These are phyloP conservation scores for Microdochium paspali DNA, from an alignment of 2,329 filamentous ascomycete species.

Conservation along the genomic window DNA sequence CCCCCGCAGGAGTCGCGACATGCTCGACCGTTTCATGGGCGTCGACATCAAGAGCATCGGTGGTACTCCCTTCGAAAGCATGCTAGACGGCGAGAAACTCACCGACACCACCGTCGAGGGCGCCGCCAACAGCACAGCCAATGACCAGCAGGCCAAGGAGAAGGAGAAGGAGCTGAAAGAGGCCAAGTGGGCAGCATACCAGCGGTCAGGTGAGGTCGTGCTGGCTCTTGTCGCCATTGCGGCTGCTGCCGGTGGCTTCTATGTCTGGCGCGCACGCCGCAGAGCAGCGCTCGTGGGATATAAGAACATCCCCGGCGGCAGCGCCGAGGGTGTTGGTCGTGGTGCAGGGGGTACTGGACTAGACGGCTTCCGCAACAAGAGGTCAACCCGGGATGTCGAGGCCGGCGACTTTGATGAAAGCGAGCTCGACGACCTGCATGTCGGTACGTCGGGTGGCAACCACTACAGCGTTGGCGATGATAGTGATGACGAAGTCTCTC, in stretches of 20 bases:
- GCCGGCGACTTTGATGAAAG: conserved; percentile 58
- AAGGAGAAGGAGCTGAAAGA: conserved; percentile 65
- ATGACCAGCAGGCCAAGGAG: conserved; percentile 58
- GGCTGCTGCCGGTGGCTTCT: conserved; percentile 66
- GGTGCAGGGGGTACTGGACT: conserved; percentile 20
- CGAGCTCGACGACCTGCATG: conserved; percentile 52
- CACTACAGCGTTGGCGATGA: conserved; percentile 49
- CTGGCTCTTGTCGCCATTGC: conserved; percentile 72
- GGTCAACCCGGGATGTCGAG: conserved; percentile 43
- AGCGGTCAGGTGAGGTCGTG: conserved; percentile 76
- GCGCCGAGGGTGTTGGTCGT: conserved; percentile 22
- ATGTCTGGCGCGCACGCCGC: conserved; percentile 53
- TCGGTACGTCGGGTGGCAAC: conserved; percentile 35
- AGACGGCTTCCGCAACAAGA: conserved; percentile 37
- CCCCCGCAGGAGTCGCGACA: conserved; percentile 77
- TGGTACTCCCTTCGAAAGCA: conserved; percentile 66
- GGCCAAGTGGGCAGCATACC: conserved; percentile 83
- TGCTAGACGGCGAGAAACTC: conserved; percentile 77
- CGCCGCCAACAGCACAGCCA: conserved; percentile 50
- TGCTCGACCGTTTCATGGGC: conserved; percentile 93
- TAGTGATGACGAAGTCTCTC: conserved; percentile 40
- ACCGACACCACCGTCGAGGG: conserved; percentile 69
- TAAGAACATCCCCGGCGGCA: conserved; percentile 32
- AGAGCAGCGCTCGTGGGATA: conserved; percentile 38
- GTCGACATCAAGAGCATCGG: conserved; percentile 88